Base-by-base conservation (phyloP, 208 protist genomes). In the Leishmania tropica region DNA sequence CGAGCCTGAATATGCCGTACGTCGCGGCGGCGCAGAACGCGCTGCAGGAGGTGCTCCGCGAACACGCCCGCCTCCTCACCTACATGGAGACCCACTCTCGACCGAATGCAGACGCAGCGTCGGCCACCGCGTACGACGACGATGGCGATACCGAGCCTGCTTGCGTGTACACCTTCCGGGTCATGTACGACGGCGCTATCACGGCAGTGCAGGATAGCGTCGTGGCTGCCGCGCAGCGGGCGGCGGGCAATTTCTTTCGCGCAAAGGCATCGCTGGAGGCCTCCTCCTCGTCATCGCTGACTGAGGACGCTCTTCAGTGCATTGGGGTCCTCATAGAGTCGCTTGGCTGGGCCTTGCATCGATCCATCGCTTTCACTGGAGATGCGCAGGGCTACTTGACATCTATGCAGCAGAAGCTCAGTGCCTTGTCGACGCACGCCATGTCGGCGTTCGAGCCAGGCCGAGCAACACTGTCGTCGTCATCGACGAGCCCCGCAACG, bases 71-170 rank as follows among this genome's bases (percentile, higher is more conserved):
- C 37, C 53, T 81, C 45, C 54, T 87, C 54, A 81, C 75, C 48
- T 83, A 85, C 78, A 75, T 85, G 64, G 76, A 83, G 64, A 83
- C 72, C 8, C 86, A 89, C 83, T 53, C 79, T 24, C 77, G 65
- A 8, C 80, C 82, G 6, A 60, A 48, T 15, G 54, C 70, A 15
- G 65, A 42, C 35, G 40, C 37, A 7, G 64, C 17, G 71, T 58
- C 13, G 35, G 13, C 8, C 68, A 75, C 48, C 53, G 56, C n/a
- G 65, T 10, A 71, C 64, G 37, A 58, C 45, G 42, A 80, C 64
- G 60, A 13, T 60, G 73, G n/a, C 13, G 67, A 56, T 13, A 5
- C 45, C 21, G 79, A 83, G 75, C 71, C 79, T 17, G 31, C 78
- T 24, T 81, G 76, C 64, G 11, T 83, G 28, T 60, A 80, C 31